phyloP scores from a whole-genome alignment of 768 basidiomycete species.

The Heimioporus sp. region DNA sequence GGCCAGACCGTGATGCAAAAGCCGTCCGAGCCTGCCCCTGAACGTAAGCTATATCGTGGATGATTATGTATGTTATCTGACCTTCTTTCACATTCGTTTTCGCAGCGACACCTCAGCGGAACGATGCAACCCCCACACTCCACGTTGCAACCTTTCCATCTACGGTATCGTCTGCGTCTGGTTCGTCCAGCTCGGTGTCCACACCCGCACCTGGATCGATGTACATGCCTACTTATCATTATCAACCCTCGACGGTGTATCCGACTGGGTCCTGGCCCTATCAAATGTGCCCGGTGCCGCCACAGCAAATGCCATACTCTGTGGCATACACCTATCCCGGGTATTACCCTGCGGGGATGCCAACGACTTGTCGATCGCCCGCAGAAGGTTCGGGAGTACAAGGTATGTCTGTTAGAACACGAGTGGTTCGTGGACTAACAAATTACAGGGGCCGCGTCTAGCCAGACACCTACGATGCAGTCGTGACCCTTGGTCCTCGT shows the following conservation, averaged over 20 bases:
- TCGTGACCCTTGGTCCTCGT: conserved; percentile 2
- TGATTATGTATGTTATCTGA: conserved; percentile 4
- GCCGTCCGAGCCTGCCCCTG: conserved; percentile 54
- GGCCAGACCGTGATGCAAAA: conserved; percentile 66
- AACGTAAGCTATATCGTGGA: conserved; percentile 38
- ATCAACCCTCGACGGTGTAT: conserved; percentile 17
- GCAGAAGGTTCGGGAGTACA: conserved; percentile 17
- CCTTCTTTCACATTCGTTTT: background rate
- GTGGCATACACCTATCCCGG: conserved; percentile 16
- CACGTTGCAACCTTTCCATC: conserved; percentile 25
- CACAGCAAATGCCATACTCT: conserved; percentile 22
- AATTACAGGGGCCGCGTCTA: conserved; percentile 25
- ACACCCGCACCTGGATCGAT: conserved; percentile 17
- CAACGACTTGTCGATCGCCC: conserved; percentile 11
- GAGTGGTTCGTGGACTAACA: conserved; percentile 35
- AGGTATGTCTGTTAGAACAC: conserved; percentile 13
- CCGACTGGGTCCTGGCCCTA: conserved; percentile 34
- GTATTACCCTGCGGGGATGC: conserved; percentile 22
- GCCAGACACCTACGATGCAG: conserved; percentile 10
- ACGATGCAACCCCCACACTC: conserved; percentile 16
- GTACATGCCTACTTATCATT: conserved; percentile 21
- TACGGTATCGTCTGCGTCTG: conserved; percentile 15
- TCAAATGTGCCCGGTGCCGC: conserved; percentile 19
- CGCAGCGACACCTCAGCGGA: conserved; percentile 18
- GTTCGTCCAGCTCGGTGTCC: conserved; percentile 17